Conservation (phyloP, 2,329 filamentous ascomycete genomes). For the Thelonectria discophora region DNA sequence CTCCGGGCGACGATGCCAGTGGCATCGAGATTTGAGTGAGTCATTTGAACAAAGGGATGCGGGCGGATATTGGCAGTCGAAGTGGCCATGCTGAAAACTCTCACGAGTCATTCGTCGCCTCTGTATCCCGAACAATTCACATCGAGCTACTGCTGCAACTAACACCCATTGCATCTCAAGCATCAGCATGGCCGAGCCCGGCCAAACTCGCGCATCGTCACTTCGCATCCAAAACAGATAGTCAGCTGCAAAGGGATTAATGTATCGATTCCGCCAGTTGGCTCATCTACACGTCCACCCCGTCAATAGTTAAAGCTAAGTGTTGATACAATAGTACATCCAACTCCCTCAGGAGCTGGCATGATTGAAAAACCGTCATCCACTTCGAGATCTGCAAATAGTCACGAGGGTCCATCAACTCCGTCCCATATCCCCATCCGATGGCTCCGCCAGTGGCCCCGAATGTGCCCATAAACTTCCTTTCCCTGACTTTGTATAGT, state of each 20-base stretch:
- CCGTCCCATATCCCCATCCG: slow-evolving; percentile 29
- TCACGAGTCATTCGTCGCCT: background rate
- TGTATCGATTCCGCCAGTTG: slow-evolving; percentile 11
- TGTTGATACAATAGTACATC: slow-evolving; percentile 47
- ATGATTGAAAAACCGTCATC: slow-evolving; percentile 32
- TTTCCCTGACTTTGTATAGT: slow-evolving; percentile 24
- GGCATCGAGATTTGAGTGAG: slow-evolving; percentile 21
- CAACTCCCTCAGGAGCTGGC: slow-evolving; percentile 9
- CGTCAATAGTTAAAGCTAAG: slow-evolving; percentile 20
- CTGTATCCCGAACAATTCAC: background rate
- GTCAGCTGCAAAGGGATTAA: slow-evolving; percentile 9
- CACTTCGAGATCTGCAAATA: slow-evolving; percentile 39
- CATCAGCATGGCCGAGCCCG: background rate
- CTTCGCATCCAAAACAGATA: no score
- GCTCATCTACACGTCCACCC: slow-evolving; percentile 13
- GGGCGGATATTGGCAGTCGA: background rate
- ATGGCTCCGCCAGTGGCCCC: slow-evolving; percentile 11
- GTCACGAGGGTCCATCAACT: slow-evolving; percentile 40
- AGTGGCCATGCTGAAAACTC: background rate
- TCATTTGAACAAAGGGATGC: slow-evolving; percentile 9
- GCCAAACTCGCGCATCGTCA: background rate
- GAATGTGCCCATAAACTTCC: slow-evolving; percentile 9
- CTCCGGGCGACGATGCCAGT: background rate
- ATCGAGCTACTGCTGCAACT: background rate
- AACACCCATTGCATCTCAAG: background rate